phyloP scores from a whole-genome alignment of 2,329 filamentous ascomycete genomes.

The Calonectria leucothoes region DNA sequence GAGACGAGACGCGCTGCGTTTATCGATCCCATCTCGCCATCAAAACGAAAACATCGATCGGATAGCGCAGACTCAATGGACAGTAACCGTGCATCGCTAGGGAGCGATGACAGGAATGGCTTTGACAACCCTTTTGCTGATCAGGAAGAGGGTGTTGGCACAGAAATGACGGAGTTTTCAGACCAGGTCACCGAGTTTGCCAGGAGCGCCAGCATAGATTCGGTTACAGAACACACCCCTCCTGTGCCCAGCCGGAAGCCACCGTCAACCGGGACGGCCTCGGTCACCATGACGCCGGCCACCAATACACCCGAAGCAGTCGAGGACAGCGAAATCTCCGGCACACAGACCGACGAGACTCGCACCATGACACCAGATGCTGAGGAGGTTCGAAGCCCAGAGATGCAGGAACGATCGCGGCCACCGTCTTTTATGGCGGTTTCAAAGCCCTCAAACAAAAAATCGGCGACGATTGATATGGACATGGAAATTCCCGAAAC shows the following conservation, averaged over 20 bases:
- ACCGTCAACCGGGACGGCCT: constrained; percentile 35
- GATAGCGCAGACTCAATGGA: constrained; percentile 60
- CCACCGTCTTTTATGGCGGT: constrained; percentile 41
- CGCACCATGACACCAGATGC: constrained; percentile 30
- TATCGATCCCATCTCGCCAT: constrained; percentile 56
- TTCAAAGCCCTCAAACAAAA: constrained; percentile 31
- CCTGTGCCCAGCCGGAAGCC: constrained; percentile 23
- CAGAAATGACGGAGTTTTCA: constrained; percentile 43
- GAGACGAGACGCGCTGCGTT: constrained; percentile 32
- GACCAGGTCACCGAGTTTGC: constrained; percentile 22
- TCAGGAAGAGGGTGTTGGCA: constrained; percentile 34
- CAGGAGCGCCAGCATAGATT: constrained; percentile 29
- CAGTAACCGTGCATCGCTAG: constrained; percentile 57
- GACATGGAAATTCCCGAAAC: constrained; percentile 52
- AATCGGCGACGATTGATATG: constrained; percentile 40
- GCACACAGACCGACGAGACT: not conserved
- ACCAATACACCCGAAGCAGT: constrained; percentile 37
- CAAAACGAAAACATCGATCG: constrained; percentile 59
- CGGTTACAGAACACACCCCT: constrained; percentile 25
- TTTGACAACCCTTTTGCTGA: constrained; percentile 48
- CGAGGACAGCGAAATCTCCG: constrained; percentile 11
- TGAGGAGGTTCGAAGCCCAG: constrained; percentile 48
- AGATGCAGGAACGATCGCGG: constrained; percentile 58
- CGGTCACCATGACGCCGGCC: constrained; percentile 40
- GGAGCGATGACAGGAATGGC: constrained; percentile 51